Conservation (phyloP, 495 filamentous ascomycete genomes). For the Polyplosphaeria fusca region DNA sequence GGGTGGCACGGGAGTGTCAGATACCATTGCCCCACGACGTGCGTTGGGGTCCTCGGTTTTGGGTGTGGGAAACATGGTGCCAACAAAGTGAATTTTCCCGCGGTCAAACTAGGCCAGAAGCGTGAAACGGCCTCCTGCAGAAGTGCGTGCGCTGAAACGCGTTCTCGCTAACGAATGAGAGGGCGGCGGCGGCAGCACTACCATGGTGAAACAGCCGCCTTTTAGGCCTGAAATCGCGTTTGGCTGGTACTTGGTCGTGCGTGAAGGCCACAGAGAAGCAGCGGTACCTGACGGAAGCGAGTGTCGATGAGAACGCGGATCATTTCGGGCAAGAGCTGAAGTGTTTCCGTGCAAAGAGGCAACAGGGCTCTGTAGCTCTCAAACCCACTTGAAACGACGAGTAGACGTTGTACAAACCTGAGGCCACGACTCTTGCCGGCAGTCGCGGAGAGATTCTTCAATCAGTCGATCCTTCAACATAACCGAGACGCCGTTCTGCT, state of each 20-base stretch:
- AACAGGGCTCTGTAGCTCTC: not conserved
- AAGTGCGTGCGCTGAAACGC: constrained; percentile 3
- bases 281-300: not conserved
- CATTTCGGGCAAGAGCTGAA: not conserved
- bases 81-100: not conserved
- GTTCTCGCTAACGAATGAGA: constrained; percentile 5
- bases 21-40: not conserved
- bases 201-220: constrained; percentile 15
- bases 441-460: no score
- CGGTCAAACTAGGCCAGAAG: not conserved
- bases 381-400: not conserved
- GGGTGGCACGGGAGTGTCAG: constrained; percentile 9
- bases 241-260: not conserved
- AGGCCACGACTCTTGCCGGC: no score
- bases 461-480: no score
- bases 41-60: not conserved
- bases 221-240: not conserved
- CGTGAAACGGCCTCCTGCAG: constrained; percentile 18
- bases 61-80: not conserved
- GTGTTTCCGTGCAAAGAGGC: not conserved
- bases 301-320: not conserved
- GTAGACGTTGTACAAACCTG: no score
- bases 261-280: no score
- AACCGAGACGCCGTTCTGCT: no score
- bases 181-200: not conserved